These are phyloP conservation scores for Gossypium armourianum DNA, from an alignment of 441 rosid species.

Conservation along the genomic window DNA sequence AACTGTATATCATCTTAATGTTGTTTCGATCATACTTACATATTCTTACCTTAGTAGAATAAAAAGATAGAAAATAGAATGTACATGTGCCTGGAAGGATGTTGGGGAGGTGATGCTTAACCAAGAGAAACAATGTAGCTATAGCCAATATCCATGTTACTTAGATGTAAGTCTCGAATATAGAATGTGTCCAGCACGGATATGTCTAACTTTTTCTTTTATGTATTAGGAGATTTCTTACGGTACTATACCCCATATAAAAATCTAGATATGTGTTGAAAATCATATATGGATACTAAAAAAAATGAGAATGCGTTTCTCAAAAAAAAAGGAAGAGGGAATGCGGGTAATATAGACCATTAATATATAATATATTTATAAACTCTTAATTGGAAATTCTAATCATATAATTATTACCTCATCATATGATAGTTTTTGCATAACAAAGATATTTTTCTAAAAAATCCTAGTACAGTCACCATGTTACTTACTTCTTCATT, in stretches of 20 bases:
- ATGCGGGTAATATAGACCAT: too few relatives aligned
- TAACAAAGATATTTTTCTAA: constrained; percentile 14
- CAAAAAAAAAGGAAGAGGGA: too few relatives aligned
- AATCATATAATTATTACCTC: neutral
- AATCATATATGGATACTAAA: neutral
- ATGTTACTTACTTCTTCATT: constrained; percentile 41
- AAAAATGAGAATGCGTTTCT: too few relatives aligned
- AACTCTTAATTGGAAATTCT: neutral
- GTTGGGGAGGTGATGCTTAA: neutral
- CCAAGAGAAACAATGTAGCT: neutral
- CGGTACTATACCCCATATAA: neutral
- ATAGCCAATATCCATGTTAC: neutral
- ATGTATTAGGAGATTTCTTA: neutral
- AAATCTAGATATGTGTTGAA: neutral
- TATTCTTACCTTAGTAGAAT: neutral
- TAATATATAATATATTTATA: neutral
- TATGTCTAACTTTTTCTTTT: neutral
- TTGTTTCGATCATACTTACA: neutral
- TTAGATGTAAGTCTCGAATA: neutral
- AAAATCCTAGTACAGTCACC: neutral
- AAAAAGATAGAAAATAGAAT: neutral
- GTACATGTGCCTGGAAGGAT: neutral
- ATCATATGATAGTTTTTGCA: constrained; percentile 10
- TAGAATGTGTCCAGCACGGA: neutral
- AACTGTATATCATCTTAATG: neutral